Conservation (phyloP, 2,329 filamentous ascomycete genomes). For the Colletotrichum endophyticum region DNA sequence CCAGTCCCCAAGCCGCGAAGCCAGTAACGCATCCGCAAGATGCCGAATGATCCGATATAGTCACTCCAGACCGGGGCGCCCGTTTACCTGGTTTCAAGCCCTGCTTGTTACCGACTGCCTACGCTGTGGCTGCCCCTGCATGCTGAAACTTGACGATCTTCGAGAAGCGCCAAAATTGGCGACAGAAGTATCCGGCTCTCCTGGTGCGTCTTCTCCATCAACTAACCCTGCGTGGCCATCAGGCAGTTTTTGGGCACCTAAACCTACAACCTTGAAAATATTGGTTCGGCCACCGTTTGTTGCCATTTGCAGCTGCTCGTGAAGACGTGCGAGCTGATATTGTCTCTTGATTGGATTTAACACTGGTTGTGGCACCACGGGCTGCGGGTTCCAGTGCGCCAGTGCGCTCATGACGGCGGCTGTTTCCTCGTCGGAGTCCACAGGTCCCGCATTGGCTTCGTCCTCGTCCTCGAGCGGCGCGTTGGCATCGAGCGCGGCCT, state of each 20-base stretch:
- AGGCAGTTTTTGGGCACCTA: constrained; percentile 58
- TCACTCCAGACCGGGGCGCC: not conserved
- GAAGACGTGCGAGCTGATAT: constrained; percentile 67
- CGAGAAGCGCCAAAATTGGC: constrained; percentile 40
- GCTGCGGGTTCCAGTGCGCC: constrained; percentile 76
- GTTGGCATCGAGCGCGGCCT: constrained; percentile 93
- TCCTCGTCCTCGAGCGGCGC: constrained; percentile 87
- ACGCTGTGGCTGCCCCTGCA: constrained; percentile 44
- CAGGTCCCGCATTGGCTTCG: constrained; percentile 77
- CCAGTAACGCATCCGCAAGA: not conserved
- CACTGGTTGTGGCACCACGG: constrained; percentile 71
- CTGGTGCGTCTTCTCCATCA: constrained; percentile 60
- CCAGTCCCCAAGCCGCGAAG: not conserved
- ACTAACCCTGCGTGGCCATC: constrained; percentile 51
- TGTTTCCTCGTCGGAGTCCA: constrained; percentile 96
- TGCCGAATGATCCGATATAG: not conserved
- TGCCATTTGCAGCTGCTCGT: constrained; percentile 69
- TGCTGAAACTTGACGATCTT: constrained; percentile 52
- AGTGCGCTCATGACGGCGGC: constrained; percentile 85
- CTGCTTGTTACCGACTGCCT: constrained; percentile 52
- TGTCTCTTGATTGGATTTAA: constrained; percentile 67
- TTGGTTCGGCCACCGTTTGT: constrained; percentile 70
- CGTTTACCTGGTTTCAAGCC: constrained; percentile 36
- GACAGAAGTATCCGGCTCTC: constrained; percentile 57
- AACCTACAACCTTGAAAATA: constrained; percentile 66